Evolutionary conservation across 202 grass and related monocot genomes (phyloP), one percentile per base, ranked within the genome.

Genomic region (Thinopyrum obtusiflorum): DNA sequence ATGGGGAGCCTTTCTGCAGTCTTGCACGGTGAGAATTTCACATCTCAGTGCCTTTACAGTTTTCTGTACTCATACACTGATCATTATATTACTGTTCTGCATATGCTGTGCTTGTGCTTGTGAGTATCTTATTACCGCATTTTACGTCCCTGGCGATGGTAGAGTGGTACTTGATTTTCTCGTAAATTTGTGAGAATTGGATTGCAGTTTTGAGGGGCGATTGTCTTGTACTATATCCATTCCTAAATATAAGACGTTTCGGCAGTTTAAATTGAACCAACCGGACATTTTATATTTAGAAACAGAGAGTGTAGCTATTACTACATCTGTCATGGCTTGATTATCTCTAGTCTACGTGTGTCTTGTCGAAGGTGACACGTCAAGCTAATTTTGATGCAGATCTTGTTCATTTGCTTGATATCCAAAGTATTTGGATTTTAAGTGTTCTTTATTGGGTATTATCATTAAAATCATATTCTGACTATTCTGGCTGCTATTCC

Each of bases 1-100:
- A 90, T 84, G 86, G 94, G 94, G 23, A 94, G 94, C 81, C 92
- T 97, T 27, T 94, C 94, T 29, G 86, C 90, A 12, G 74, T 90
- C 27, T 83, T 97, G 79, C 94, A 97, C 32, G 94, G 94, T 97
- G 80, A 89, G 90, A 85, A 42, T 31, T 44, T 12, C 26, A 6
- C 67, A 23, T 66, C 9, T 40, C 12, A 20, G 10, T 2, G 7
- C 61, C 6, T 14, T 29, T 32, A 20, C 53, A 61, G 37, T 80
- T 53, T 53, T 67, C 11, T 77, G 66, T 37, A 25, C 14, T 53
- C 28, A 79, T 78, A 33, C 26, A 84, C 7, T 69, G 78, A 74
- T 82, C 61, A 61, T 74, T 61, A 65, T 62, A 69, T 40, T 83
- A 64, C 28, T 18, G 0, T 39, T 49, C 29, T 36, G 23, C 37